phyloP scores from a whole-genome alignment of 805 yeast genomes.

The Metschnikowia proteae region DNA sequence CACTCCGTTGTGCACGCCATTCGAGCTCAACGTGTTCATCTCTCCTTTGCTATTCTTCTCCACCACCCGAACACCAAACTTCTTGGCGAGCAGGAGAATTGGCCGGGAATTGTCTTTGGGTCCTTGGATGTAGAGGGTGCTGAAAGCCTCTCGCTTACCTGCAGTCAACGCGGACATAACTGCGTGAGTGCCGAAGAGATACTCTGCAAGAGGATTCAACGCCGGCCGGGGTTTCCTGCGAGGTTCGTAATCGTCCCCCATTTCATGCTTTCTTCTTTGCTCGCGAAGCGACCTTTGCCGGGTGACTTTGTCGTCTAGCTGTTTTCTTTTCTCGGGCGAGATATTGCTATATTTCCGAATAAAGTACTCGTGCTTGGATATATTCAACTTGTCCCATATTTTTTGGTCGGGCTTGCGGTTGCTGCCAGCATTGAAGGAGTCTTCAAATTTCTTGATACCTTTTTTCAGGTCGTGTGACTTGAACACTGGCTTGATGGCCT shows the following conservation, averaged over 20 bases:
- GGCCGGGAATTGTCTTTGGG: conserved; percentile 32
- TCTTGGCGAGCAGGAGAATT: conserved; percentile 46
- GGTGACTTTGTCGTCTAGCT: conserved; percentile 29
- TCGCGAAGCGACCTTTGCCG: conserved; percentile 29
- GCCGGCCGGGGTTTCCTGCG: conserved; percentile 11
- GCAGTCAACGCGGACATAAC: conserved; percentile 67
- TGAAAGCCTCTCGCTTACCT: conserved; percentile 49
- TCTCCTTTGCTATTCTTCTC: conserved; percentile 44
- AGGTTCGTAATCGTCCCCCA: conserved; percentile 11
- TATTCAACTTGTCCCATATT: conserved; percentile 66
- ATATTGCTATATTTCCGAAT: conserved; percentile 60
- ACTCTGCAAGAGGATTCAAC: conserved; percentile 55
- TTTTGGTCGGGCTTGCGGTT: conserved; percentile 31
- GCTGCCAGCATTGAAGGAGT: conserved; percentile 37
- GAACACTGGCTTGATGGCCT: conserved; percentile 12
- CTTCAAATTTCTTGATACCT: conserved; percentile 31
- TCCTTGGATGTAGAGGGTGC: conserved; percentile 48
- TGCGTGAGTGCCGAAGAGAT: conserved; percentile 71
- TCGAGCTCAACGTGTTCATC: conserved; percentile 55
- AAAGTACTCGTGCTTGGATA: conserved; percentile 61
- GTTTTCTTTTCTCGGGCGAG: conserved; percentile 44
- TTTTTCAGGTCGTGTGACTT: conserved; percentile 8
- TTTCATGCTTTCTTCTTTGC: conserved; percentile 22
- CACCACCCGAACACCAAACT: conserved; percentile 36
- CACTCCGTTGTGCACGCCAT: conserved; percentile 78